Percentiles rank a stretch among this genome's conserved stretches.
These are phyloP conservation scores for Leptosphaerulina australis DNA, from an alignment of 2,329 filamentous ascomycete species.

Conservation along the genomic window DNA sequence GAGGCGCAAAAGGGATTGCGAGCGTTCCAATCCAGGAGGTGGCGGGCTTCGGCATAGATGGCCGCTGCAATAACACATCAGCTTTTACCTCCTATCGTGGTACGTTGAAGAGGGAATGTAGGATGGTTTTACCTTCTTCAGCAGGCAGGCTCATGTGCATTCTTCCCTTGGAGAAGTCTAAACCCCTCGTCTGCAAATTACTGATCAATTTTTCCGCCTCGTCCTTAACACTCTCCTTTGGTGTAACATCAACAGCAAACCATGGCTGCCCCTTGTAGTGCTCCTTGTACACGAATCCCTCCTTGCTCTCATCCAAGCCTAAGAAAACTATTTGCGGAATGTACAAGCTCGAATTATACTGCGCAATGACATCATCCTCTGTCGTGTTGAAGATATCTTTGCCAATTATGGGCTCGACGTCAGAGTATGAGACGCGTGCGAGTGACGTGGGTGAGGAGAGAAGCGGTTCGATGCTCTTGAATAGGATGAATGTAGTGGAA, in stretches of 20 bases:
- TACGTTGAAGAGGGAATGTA: neutral
- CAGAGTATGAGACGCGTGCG: slow-evolving; percentile 70
- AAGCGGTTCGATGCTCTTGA: slow-evolving; percentile 80
- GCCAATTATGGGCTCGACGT: slow-evolving; percentile 74
- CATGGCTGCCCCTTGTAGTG: slow-evolving; percentile 79
- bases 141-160: slow-evolving; percentile 66
- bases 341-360: slow-evolving; percentile 73
- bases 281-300: slow-evolving; percentile 66
- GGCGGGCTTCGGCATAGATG: slow-evolving; percentile 86
- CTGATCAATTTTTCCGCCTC: slow-evolving; percentile 67
- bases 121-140: slow-evolving; percentile 60
- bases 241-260: slow-evolving; percentile 89
- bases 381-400: slow-evolving; percentile 70
- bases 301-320: slow-evolving; percentile 73
- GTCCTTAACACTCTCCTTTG: slow-evolving; percentile 67
- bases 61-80: slow-evolving; percentile 65
- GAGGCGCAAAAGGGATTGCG: slow-evolving; percentile 91
- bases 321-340: slow-evolving; percentile 80
- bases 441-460: slow-evolving; percentile 66
- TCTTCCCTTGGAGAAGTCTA: slow-evolving; percentile 70
- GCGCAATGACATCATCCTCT: slow-evolving; percentile 74
- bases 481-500: slow-evolving; percentile 73
- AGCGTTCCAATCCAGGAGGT: slow-evolving; percentile 90
- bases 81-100: neutral
- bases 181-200: slow-evolving; percentile 64